Evolutionary conservation across 1,139 yeast species (phyloP).

Genomic region (Debaryomyces fabryi): DNA sequence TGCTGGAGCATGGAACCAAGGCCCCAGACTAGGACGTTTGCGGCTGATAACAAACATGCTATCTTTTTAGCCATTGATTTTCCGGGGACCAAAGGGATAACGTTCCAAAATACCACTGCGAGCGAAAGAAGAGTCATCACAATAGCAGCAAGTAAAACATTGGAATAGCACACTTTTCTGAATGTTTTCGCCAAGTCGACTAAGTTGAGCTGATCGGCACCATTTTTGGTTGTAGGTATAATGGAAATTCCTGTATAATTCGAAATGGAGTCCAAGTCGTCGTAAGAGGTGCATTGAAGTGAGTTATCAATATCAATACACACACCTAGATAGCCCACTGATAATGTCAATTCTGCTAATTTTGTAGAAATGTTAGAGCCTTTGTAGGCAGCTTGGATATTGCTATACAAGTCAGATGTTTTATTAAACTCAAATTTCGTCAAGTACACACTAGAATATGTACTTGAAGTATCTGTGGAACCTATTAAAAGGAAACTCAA

Average conservation of each 20-base stretch:
- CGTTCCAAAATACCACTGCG: conserved; percentile 42
- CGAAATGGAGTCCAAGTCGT: conserved; percentile 24
- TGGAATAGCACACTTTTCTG: conserved; percentile 54
- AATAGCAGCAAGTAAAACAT: conserved; percentile 52
- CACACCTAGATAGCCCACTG: conserved; percentile 54
- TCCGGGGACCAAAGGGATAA: conserved; percentile 54
- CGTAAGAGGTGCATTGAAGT: conserved; percentile 36
- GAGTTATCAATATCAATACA: conserved; percentile 39
- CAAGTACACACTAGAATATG: conserved; percentile 51
- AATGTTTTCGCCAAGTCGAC: conserved; percentile 44
- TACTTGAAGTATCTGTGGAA: conserved; percentile 41
- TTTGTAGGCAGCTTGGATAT: conserved; percentile 35
- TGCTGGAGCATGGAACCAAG: conserved; percentile 71
- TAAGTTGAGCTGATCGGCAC: conserved; percentile 38
- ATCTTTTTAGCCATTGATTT: conserved; percentile 34
- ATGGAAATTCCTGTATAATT: conserved; percentile 29
- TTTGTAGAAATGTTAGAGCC: conserved; percentile 21
- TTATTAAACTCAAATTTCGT: conserved; percentile 49
- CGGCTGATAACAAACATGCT: conserved; percentile 37
- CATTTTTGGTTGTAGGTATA: conserved; percentile 21
- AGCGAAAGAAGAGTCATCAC: conserved; percentile 47
- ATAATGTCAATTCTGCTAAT: conserved; percentile 37
- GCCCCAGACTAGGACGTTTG: conserved; percentile 59
- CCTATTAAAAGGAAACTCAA: conserved; percentile 58
- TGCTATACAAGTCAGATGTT: conserved; percentile 38